Evolutionary conservation across 2,329 filamentous ascomycete genomes (phyloP), one percentile per base, ranked within the genome.

Genomic region (Microsporum audouinii): DNA sequence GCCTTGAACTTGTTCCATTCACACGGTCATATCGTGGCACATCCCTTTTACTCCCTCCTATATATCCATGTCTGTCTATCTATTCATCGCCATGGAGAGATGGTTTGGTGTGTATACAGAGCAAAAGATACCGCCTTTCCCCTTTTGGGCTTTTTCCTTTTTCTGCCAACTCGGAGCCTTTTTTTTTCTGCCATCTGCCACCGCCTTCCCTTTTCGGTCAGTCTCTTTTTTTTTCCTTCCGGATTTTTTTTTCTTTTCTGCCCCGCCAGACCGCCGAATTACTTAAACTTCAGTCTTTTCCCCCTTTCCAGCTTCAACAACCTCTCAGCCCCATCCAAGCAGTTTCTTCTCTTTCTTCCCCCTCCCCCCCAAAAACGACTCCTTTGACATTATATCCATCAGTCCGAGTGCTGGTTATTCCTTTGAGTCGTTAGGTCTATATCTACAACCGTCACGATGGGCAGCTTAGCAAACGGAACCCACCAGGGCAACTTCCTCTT

Each of bases 401-500:
- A 23, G 17, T 23, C 17, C 17, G 17, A 23, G 17, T 23, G 17
- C 17, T 23, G 17, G 17, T 23, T 23, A 23, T 60, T 69, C 66
- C 61, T 62, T 60, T 65, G 66, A 66, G 60, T 65, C 53, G 63
- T 62, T 63, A 62, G 65, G 59, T 64, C 62, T 60, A 63, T 60
- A 61, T 66, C 67, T 64, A 61, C 17, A 61, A 45, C 41, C 23
- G 60, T 76, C 80, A 85, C 73, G 78, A 88, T 88, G 85, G 76
- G 77, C 38, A 64, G 63, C 51, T 56, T 65, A 45, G 51, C 60
- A 31, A 64, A 63, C 59, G 57, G 59, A 63, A 31, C 49, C 49
- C 57, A 67, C 38, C 57, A 81, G 73, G 87, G 86, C 66, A 88
- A 84, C 70, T 92, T 92, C 81, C 84, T 92, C 68, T 92, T 92